Conservation (phyloP, 1,139 yeast genomes). For the Eremothecium gossypii region DNA sequence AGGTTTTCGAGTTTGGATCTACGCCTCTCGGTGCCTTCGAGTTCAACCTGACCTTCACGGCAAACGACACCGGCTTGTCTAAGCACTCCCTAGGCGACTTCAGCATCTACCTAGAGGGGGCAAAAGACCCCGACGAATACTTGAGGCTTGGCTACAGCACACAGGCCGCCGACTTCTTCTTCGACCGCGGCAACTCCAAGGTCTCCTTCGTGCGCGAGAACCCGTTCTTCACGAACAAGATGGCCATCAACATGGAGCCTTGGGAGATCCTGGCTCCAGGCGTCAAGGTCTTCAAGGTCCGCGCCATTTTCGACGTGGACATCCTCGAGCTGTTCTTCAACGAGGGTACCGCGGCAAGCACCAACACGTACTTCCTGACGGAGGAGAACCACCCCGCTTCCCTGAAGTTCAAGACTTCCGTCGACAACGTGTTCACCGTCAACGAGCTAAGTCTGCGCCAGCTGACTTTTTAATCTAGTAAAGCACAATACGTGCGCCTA, state of each 20-base stretch:
- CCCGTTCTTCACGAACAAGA: slow-evolving; percentile 16
- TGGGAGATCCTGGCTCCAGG: slow-evolving; percentile 1
- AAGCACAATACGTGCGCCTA: too few species aligned
- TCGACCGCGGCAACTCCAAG: slow-evolving; percentile 19
- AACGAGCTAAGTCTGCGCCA: neutral
- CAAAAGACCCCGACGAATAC: slow-evolving; percentile 12
- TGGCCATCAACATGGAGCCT: slow-evolving; percentile 5
- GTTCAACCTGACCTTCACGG: slow-evolving; percentile 14
- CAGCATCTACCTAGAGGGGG: slow-evolving; percentile 12
- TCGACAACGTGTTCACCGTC: slow-evolving; percentile 26
- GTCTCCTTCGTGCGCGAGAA: slow-evolving; percentile 14
- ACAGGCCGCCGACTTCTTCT: slow-evolving; percentile 17
- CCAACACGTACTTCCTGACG: slow-evolving; percentile 22
- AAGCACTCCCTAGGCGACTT: slow-evolving; percentile 12
- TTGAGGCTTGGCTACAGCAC: slow-evolving; percentile 18
- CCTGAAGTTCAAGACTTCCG: slow-evolving; percentile 13
- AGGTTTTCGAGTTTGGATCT: neutral
- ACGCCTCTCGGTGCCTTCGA: slow-evolving; percentile 9
- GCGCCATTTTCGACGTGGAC: slow-evolving; percentile 27
- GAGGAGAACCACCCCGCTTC: slow-evolving; percentile 14
- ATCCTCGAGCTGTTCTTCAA: slow-evolving; percentile 28
- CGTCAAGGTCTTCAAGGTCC: slow-evolving; percentile 15
- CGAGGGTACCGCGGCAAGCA: slow-evolving; percentile 22
- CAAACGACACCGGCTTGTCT: slow-evolving; percentile 10
- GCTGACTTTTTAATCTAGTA: too few species aligned